Base-by-base conservation (phyloP, 805 yeast genomes). In the Nakazawaea molendinolei region DNA sequence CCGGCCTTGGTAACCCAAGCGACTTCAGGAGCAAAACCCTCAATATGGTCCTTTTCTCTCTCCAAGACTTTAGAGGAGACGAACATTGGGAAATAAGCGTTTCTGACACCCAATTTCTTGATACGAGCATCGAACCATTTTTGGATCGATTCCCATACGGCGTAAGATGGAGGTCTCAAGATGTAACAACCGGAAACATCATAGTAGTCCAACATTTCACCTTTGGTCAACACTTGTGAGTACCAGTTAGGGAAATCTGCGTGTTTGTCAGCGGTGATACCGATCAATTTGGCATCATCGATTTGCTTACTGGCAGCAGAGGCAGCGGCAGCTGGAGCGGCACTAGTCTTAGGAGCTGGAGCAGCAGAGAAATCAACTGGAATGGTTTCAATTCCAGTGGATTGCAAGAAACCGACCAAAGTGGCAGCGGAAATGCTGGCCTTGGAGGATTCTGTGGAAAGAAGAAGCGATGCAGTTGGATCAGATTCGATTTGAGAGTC, bases 1-100 rank as follows among this genome's bases (percentile, higher is more conserved):
- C 99, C 99, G 37, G 99, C 99, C 53, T 71, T 78, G 39, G 99
- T 92, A 49, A 92, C 98, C 99, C 99, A 92, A 18, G 99, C 99
- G 39, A 92, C 99, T 65, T 92, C 99, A 18, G 99, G 98, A 31
- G 99, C 98, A 60, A 92, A 92, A 30, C 99, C 99, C 64, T 92
- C 98, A 50, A 92, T 77, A 59, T 92, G 99, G 57, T 92, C 99
- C 65, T 92, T 92, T 70, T 92, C 99, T 67, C 80, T 86, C 67
- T 94, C 97, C 52, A 92, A 70, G 16, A 94, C 98, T 50, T 79
- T 76, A 31, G 85, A 70, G 8, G 97, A 87, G 34, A 92, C 97
- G 56, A 92, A 92, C 97, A 92, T 86, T 46, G 99, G 99, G 83
- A 92, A 92, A 61, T 90, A 90, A 18, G 97, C 82, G 63, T 92